A percentile compares a stretch with the other conserved stretches of the same genome.
These are phyloP conservation scores for Globisporangium spiculum DNA, from an alignment of 352 stramenopile species.

Conservation along the genomic window DNA sequence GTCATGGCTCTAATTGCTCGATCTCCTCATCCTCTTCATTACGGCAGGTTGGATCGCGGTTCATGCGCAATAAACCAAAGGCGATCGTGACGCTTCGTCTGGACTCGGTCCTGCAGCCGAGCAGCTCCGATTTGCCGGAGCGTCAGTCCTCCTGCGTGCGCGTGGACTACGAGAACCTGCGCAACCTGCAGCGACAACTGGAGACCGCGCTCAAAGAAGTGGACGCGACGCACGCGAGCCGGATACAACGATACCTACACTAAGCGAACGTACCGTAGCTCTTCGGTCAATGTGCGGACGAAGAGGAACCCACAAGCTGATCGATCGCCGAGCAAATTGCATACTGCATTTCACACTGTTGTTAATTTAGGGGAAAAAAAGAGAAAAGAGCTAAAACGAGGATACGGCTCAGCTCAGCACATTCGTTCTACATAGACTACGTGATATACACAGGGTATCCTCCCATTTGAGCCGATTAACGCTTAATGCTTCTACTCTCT, in stretches of 20 bases:
- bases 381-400: background rate
- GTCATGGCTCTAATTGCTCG: background rate
- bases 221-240: constrained; percentile 62
- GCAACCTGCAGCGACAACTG: constrained; percentile 59
- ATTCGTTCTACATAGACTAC: background rate
- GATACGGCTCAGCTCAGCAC: background rate
- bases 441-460: background rate
- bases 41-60: constrained; percentile 55
- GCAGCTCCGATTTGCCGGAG: constrained; percentile 21
- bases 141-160: constrained; percentile 45
- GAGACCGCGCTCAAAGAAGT: constrained; percentile 67
- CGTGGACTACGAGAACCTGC: constrained; percentile 63
- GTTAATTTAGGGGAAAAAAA: background rate
- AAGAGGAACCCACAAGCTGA: background rate
- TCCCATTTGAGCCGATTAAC: background rate
- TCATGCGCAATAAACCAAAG: constrained; percentile 55
- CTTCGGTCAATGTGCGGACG: constrained; percentile 7
- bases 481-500: constrained; percentile 21
- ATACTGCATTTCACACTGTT: background rate
- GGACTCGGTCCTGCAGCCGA: constrained; percentile 32
- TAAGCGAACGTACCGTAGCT: constrained; percentile 17
- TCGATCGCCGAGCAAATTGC: background rate
- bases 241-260: constrained; percentile 76
- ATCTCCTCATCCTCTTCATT: background rate
- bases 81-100: constrained; percentile 70